phyloP scores from a whole-genome alignment of 306 rosid genomes.

The Lablab purpureus region DNA sequence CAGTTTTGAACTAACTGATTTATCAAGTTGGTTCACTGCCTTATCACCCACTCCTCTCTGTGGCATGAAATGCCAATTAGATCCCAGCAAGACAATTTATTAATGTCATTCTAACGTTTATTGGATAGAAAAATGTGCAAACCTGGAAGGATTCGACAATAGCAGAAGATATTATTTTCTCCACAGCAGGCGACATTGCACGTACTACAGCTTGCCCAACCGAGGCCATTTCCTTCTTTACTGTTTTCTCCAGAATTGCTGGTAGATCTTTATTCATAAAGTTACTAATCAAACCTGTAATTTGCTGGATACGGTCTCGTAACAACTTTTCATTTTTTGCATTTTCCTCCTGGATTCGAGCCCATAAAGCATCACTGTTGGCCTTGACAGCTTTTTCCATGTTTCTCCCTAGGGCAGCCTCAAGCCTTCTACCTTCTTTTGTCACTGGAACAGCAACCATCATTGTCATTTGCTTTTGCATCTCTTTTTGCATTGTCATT shows the following conservation, averaged over 20 bases:
- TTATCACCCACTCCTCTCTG: constrained; percentile 99
- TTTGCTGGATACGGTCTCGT: constrained; percentile 75
- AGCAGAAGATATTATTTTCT: constrained; percentile 81
- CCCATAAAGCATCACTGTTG: constrained; percentile 85
- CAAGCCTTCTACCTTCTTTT: constrained; percentile 93
- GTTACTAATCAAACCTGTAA: constrained; percentile 63
- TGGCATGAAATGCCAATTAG: constrained; percentile 53
- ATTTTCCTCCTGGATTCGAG: constrained; percentile 90
- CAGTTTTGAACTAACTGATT: constrained; percentile 82
- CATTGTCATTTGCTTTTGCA: constrained; percentile 89
- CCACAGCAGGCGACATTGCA: constrained; percentile 76
- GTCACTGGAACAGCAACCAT: constrained; percentile 76
- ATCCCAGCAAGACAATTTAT: constrained; percentile 45
- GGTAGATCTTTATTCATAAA: constrained; percentile 81
- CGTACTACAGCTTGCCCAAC: constrained; percentile 84
- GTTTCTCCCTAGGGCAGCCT: constrained; percentile 78
- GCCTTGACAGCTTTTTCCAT: constrained; percentile 85
- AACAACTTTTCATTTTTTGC: constrained; percentile 77
- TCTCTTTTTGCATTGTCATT: constrained; percentile 78
- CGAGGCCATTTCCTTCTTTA: constrained; percentile 90
- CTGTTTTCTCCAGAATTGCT: constrained; percentile 74
- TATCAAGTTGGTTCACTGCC: constrained; percentile 93
- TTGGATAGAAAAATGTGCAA: constrained; percentile 38
- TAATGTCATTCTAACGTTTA: constrained; percentile 37
- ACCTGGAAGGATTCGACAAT: constrained; percentile 95